Evolutionary conservation across 2,329 filamentous ascomycete genomes (phyloP), one percentile per base, ranked within the genome.

Genomic region (Penicillium paneum): DNA sequence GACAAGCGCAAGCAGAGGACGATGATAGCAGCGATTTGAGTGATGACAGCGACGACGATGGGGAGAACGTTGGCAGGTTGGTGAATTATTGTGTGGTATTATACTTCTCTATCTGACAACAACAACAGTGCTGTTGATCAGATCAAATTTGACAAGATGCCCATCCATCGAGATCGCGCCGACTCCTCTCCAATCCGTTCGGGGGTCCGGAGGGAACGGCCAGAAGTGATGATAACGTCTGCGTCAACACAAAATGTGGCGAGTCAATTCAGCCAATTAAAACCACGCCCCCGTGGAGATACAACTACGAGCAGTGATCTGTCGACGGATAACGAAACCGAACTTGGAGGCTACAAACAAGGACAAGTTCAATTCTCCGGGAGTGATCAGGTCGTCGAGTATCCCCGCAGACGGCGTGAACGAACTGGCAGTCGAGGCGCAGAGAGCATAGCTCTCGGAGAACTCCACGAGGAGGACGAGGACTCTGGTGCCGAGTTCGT

Each of bases 131-230:
- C 89, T 41, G 88, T 88, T 2, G 90, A 95, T 69, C 90, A 95
- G 71, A 96, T 97, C 71, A 92, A 93, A 68, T 99, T 99, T 73
- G 86, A 89, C 45, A 97, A 97, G 75, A 93, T 97, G 90, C 93
- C 94, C 1, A 82, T 96, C 40, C 84, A 92, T 29, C 86, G 85
- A 62, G 62, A 64, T 24, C 86, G 93, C 52, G 90, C 92, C 26
- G 93, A 90, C 11, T 97, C 92, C 0, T 97, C 93, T 44, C 93
- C 93, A 3, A 86, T 89, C 35, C 86, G 90, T 43, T 77, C 74
- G 29, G 74, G 73, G 29, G 74, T 76, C 57, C 72, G 67, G 29
- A 69, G 68, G 39, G 79, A 80, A 48, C 67, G 66, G 17, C 74
- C 76, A 8, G 77, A 81, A 26, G 72, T 82, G n/a, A 73, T 78